Base-by-base conservation (phyloP, 2,329 filamentous ascomycete species). In the Xylaria sp. region DNA sequence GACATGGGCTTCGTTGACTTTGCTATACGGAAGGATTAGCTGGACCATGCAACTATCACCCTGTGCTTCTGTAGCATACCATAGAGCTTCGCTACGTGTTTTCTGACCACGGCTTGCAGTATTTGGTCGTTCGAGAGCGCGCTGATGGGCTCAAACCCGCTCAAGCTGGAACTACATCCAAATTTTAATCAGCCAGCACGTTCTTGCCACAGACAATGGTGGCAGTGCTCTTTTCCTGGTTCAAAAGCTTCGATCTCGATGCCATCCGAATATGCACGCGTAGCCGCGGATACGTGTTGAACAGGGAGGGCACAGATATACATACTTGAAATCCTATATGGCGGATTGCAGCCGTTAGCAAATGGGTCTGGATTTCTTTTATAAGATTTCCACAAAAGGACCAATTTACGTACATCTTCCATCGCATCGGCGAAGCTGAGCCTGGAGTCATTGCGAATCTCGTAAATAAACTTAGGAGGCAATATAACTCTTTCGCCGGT, bases 391-490 rank as follows among this genome's bases (percentile, higher is more conserved):
- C 16, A 2, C 13, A 37, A 34, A 20, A 16, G 38, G 7, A 44
- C 46, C 22, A 53, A 44, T 26, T 2, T 8, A 47, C 57, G 17
- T 53, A 66, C 66, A 45, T 63, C 63, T 20, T 56, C 54, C 9
- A 69, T 63, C 16, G 60, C 64, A 8, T 48, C 42, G 3, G 51
- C 24, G 34, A 69, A 64, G 46, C 49, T 55, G 17, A 69, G 39
- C 2, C 54, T 50, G 2, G 56, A 52, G 6, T 67, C 60, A 45
- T 63, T 68, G 39, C 60, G 60, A 13, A 67, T 55, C 52, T 68
- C 66, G 26, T 68, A 59, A 2, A 56, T 52, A 7, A 63, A 38
- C 19, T 49, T 39, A 2, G 53, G 51, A 8, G 64, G 60, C 39
- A 66, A 46, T 20, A 66, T 21, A 20, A 59, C 34, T 20, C 39